Evolutionary conservation across 2,329 filamentous ascomycete species (phyloP), one percentile per base, ranked within the genome.

Genomic region (Berkeleyomyces basicola): DNA sequence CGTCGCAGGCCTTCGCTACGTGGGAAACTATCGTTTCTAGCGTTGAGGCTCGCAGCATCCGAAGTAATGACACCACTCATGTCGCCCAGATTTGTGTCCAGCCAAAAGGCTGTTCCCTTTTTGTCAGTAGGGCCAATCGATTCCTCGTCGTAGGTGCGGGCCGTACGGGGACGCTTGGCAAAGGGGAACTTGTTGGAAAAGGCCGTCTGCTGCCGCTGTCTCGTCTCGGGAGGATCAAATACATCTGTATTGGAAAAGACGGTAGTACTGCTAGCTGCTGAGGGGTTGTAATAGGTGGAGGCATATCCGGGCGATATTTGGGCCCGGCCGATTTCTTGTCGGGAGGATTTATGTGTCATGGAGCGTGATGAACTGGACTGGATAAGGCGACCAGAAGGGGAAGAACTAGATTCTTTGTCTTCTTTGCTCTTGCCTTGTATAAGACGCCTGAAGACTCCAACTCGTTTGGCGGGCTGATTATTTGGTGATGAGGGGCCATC

Each of bases 31-130:
- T 55, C 62, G 42, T 59, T 59, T 23, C 58, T 23, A 10, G 43
- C 23, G 16, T 31, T 14, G n/a, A 44, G 43, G 31, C 47, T 60
- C 2, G 43, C 31, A 6, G 37, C 58, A 7, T 64, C 62, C 23
- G 47, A 36, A 7, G 39, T 59, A 39, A 59, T 39, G 10, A 64
- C 63, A 4, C 90, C 93, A 68, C 91, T 87, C 89, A 99, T 93
- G 68, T 96, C 83, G 63, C 84, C 83, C 58, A 97, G 80, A 70
- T 97, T 87, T 1, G 89, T 95, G 72, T 97, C 92, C 36, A 97
- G 81, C 69, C 82, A 82, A 74, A 86, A 95, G 55, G 90, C 73
- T 10, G 80, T 81, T 49, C 80, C 80, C 49, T 80, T 79, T 61
- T 80, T 78, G 64, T 86, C 82, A 6, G 79, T 83, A 0, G 80